These are phyloP conservation scores for Aspergillus pseudonomiae DNA, from an alignment of 2,329 filamentous ascomycete species.

Conservation along the genomic window DNA sequence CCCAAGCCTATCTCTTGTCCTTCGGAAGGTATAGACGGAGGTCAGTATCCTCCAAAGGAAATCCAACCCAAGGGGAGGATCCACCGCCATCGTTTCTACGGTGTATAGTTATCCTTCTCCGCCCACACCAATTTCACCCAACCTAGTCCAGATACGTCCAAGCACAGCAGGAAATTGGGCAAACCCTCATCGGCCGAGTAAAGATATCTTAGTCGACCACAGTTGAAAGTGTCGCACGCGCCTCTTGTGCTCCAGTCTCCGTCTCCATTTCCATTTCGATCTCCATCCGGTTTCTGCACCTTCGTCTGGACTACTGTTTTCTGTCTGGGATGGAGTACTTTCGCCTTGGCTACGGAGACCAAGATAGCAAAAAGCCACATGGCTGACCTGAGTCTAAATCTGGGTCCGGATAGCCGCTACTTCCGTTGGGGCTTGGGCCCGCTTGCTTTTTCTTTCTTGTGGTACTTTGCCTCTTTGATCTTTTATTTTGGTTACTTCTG, in stretches of 20 bases:
- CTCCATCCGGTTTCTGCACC: not conserved
- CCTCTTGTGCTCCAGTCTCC: not conserved
- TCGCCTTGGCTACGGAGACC: not conserved
- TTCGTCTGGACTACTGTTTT: conserved; percentile 10
- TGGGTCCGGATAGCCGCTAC: conserved; percentile 1
- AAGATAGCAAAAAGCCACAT: conserved; percentile 4
- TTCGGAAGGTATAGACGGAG: not conserved
- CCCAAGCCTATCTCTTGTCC: not conserved
- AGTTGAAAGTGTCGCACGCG: not conserved
- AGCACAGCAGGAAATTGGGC: not conserved
- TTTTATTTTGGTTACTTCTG: not conserved
- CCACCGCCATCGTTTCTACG: not conserved
- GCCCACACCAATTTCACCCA: not conserved
- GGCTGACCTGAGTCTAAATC: conserved; percentile 9
- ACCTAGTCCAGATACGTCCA: not conserved
- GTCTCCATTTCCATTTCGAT: not conserved
- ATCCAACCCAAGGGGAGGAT: not conserved
- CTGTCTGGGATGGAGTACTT: not conserved
- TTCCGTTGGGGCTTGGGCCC: conserved; percentile 2
- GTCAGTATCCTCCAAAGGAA: not conserved
- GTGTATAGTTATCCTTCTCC: not conserved
- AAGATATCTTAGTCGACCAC: not conserved
- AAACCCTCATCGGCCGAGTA: not conserved
- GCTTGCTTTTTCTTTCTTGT: not conserved
- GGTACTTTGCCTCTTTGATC: not conserved